phyloP scores from a whole-genome alignment of 495 filamentous ascomycete genomes.

The Thermothielavioides terrestris region DNA sequence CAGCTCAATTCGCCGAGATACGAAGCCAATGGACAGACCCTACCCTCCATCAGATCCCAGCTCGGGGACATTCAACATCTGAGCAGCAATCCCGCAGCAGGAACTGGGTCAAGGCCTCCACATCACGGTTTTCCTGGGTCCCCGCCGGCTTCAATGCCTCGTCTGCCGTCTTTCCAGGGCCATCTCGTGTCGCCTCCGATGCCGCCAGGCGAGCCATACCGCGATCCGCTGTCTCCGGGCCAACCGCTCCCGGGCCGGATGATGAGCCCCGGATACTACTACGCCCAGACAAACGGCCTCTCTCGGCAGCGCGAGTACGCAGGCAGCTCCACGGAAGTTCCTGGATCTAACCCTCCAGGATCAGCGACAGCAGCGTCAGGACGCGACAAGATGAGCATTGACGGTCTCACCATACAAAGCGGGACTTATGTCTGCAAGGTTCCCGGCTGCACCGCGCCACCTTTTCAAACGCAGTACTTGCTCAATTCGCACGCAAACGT shows the following conservation, averaged over 20 bases:
- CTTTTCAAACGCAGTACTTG: slow-evolving; percentile 82
- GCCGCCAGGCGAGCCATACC: slow-evolving; percentile 24
- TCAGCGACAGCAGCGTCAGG: slow-evolving; percentile 33
- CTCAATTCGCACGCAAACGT: slow-evolving; percentile 95
- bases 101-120: slow-evolving; percentile 23
- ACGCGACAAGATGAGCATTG: slow-evolving; percentile 45
- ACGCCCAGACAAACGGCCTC: slow-evolving; percentile 10
- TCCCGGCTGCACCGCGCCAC: slow-evolving; percentile 63
- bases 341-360: slow-evolving; percentile 23
- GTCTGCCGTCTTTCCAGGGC: slow-evolving; percentile 13
- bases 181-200: slow-evolving; percentile 30
- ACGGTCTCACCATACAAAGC: slow-evolving; percentile 30
- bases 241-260: slow-evolving; percentile 5
- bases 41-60: slow-evolving; percentile 40
- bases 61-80: slow-evolving; percentile 43
- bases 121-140: slow-evolving; percentile 17
- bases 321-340: slow-evolving; percentile 25
- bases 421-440: slow-evolving; percentile 23
- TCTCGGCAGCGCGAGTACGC: slow-evolving; percentile 16
- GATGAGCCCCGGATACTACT: slow-evolving; percentile 8
- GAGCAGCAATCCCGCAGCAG: slow-evolving; percentile 52
- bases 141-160: slow-evolving; percentile 16
- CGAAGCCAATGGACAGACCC: slow-evolving; percentile 31
- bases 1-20: slow-evolving; percentile 39
- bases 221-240: slow-evolving; percentile 19